Evolutionary conservation across 345 rosid species (phyloP).

Genomic region (Lepidium africanum): DNA sequence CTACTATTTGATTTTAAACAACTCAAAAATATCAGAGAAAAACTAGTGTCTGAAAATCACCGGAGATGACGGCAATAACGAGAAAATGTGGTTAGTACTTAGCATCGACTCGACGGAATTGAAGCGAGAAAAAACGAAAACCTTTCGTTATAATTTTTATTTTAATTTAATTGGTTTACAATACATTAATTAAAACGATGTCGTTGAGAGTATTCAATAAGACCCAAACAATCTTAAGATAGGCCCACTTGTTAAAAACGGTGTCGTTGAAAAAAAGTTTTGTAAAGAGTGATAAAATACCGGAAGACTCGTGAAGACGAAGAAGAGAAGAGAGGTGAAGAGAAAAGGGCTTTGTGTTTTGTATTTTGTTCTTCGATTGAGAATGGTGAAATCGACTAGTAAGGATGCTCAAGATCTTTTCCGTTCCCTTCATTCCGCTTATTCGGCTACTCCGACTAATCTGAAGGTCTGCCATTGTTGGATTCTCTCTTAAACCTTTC

Average conservation of each 20-base stretch:
- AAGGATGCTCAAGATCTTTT: slow-evolving; percentile 71
- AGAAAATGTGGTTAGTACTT: slow-evolving; percentile 6
- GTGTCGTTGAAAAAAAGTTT: neutral
- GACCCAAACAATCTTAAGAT: neutral
- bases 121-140: neutral
- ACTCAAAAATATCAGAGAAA: neutral
- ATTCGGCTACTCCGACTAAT: slow-evolving; percentile 58
- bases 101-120: neutral
- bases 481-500: neutral
- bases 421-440: slow-evolving; percentile 68
- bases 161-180: neutral
- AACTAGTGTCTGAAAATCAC: slow-evolving; percentile 13
- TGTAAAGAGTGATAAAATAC: neutral
- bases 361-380: neutral
- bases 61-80: slow-evolving; percentile 6
- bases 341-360: neutral
- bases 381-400: slow-evolving; percentile 58
- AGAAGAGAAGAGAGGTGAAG: neutral
- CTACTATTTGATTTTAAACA: neutral
- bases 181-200: neutral
- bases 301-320: slow-evolving; percentile 13
- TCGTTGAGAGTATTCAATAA: neutral
- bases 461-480: slow-evolving; percentile 47
- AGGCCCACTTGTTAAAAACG: neutral
- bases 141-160: neutral